Conservation (phyloP, 164 flowering plant genomes). For the Macadamia integrifolia region DNA sequence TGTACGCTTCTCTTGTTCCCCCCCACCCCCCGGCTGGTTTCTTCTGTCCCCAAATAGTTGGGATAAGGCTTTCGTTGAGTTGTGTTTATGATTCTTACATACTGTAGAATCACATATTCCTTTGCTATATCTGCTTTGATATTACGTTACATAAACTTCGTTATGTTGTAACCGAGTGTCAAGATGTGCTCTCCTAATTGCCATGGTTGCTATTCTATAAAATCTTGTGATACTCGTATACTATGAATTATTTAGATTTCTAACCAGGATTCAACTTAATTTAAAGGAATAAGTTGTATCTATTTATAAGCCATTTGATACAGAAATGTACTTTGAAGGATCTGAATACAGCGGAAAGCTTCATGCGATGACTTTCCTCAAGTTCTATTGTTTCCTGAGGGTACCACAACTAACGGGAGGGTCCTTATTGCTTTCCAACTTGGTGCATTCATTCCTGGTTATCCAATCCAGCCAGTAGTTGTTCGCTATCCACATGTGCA, state of each 20-base stretch:
- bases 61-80: too few species aligned
- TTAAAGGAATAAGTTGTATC: conserved; percentile 10
- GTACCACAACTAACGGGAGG: conserved; percentile 93
- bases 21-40: too few species aligned
- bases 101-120: too few species aligned
- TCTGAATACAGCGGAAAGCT: conserved; percentile 95
- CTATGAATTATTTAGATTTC: not conserved
- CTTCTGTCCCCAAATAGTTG: too few species aligned
- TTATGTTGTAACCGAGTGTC: not conserved
- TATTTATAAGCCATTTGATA: conserved; percentile 85
- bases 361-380: conserved; percentile 71
- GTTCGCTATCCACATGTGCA: conserved; percentile 94
- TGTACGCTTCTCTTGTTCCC: too few species aligned
- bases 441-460: conserved; percentile 92
- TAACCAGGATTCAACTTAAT: not conserved
- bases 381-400: conserved; percentile 92
- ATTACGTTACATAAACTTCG: not conserved
- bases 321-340: conserved; percentile 88
- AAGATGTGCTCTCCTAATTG: too few species aligned
- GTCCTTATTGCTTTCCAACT: conserved; percentile 78
- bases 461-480: conserved; percentile 81
- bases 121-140: not conserved
- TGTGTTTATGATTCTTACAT: too few species aligned
- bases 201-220: not conserved
- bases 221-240: not conserved